These are phyloP conservation scores for Phytophthora boehmeriae DNA, from an alignment of 352 stramenopile genomes.

Conservation along the genomic window DNA sequence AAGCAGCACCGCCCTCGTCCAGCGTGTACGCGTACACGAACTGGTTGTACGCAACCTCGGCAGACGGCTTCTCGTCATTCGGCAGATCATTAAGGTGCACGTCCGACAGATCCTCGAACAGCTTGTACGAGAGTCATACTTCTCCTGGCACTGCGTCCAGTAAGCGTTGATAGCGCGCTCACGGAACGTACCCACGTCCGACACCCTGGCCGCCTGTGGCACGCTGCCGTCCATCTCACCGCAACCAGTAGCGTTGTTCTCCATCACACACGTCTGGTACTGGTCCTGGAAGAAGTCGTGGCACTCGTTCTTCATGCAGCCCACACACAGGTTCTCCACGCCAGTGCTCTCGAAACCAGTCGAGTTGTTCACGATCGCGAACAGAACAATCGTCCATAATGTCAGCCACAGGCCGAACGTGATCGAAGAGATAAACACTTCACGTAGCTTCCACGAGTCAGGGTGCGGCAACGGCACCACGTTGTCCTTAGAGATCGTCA, in stretches of 20 bases:
- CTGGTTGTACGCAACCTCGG: conserved; percentile 57
- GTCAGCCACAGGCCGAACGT: conserved; percentile 71
- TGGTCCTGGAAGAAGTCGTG: conserved; percentile 61
- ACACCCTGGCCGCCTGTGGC: conserved; percentile 35
- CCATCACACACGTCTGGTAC: conserved; percentile 57
- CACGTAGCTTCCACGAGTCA: conserved; percentile 75
- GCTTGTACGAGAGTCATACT: conserved; percentile 55
- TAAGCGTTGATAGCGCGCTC: conserved; percentile 43
- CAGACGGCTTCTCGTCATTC: conserved; percentile 41
- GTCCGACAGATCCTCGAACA: conserved; percentile 65
- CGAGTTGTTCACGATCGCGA: conserved; percentile 63
- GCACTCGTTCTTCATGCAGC: conserved; percentile 63
- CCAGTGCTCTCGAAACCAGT: conserved; percentile 54
- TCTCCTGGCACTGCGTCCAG: conserved; percentile 44
- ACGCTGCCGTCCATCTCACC: conserved; percentile 68
- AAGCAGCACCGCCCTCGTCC: conserved; percentile 30
- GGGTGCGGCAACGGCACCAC: conserved; percentile 62
- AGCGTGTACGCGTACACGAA: conserved; percentile 67
- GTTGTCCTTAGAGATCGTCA: conserved; percentile 85
- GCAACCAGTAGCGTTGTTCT: conserved; percentile 53
- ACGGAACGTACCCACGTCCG: conserved; percentile 50
- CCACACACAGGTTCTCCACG: conserved; percentile 69
- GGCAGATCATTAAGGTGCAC: conserved; percentile 60
- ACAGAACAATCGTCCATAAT: conserved; percentile 69
- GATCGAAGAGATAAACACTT: conserved; percentile 76